phyloP scores from a whole-genome alignment of 2,329 filamentous ascomycete genomes.

The Botrytis porri region DNA sequence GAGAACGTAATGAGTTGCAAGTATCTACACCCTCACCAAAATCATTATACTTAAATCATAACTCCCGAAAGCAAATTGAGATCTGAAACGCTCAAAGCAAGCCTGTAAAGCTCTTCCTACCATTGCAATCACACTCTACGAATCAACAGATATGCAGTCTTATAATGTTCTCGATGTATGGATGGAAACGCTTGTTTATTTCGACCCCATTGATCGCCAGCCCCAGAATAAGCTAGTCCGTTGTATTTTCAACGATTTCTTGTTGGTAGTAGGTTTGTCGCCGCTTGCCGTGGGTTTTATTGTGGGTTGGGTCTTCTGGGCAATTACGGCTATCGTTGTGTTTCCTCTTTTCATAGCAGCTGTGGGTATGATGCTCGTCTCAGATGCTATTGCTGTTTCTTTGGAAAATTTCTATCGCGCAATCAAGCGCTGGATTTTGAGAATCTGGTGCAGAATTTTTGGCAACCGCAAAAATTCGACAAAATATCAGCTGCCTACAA shows the following conservation, averaged over 20 bases:
- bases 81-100: not conserved
- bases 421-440: not conserved
- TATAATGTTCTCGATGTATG: not conserved
- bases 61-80: too few relatives aligned
- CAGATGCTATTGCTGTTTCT: not conserved
- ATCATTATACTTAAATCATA: not conserved
- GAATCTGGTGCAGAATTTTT: not conserved
- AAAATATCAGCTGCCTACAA: not conserved
- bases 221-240: not conserved
- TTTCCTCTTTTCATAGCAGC: not conserved
- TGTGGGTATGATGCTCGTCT: not conserved
- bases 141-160: not conserved
- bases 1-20: not conserved
- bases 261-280: not conserved
- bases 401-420: not conserved
- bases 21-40: not conserved
- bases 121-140: not conserved
- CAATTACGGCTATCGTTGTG: not conserved
- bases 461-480: too few relatives aligned
- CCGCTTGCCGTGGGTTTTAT: not conserved
- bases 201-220: not conserved
- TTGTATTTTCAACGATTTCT: not conserved
- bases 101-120: too few relatives aligned
- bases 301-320: not conserved
- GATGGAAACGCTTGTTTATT: fast-evolving